Evolutionary conservation across 106 monocot species (phyloP).

Genomic region (Posidonia australis): DNA sequence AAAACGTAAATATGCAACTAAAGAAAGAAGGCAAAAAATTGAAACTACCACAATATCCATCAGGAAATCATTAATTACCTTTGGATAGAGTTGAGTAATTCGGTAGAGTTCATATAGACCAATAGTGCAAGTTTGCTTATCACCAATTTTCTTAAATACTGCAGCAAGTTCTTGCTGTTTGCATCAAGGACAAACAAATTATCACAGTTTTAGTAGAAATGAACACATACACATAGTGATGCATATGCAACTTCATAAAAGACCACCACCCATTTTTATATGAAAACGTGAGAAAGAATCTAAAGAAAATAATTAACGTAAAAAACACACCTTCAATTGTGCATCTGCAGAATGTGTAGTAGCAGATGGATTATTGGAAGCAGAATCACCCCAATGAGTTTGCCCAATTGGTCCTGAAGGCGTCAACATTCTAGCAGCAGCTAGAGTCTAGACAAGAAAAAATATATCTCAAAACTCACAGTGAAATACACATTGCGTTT

Average conservation of each 20-base stretch:
- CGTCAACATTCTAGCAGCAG: constrained; percentile 96
- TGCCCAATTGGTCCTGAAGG: constrained; percentile 84
- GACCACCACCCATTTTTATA: not conserved
- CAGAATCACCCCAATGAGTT: constrained; percentile 90
- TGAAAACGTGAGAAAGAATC: not conserved
- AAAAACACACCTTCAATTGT: constrained; percentile 68
- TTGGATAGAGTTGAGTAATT: constrained; percentile 89
- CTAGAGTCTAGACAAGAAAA: constrained; percentile 50
- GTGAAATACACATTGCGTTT: too few species aligned
- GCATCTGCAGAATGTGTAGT: constrained; percentile 86
- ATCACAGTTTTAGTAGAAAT: not conserved
- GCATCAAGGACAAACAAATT: not conserved
- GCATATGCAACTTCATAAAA: not conserved
- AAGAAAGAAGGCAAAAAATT: not conserved
- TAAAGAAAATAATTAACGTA: too few species aligned
- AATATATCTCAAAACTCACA: not conserved
- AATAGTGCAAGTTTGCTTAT: constrained; percentile 94
- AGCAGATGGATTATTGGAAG: constrained; percentile 54
- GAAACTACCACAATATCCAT: not conserved
- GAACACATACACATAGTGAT: not conserved
- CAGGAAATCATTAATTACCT: constrained; percentile 37
- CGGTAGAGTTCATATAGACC: constrained; percentile 90
- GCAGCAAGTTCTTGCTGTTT: constrained; percentile 98
- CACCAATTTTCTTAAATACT: constrained; percentile 98
- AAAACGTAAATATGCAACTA: not conserved